Conservation (phyloP, 1,139 yeast species). For the Pichia sp. region DNA sequence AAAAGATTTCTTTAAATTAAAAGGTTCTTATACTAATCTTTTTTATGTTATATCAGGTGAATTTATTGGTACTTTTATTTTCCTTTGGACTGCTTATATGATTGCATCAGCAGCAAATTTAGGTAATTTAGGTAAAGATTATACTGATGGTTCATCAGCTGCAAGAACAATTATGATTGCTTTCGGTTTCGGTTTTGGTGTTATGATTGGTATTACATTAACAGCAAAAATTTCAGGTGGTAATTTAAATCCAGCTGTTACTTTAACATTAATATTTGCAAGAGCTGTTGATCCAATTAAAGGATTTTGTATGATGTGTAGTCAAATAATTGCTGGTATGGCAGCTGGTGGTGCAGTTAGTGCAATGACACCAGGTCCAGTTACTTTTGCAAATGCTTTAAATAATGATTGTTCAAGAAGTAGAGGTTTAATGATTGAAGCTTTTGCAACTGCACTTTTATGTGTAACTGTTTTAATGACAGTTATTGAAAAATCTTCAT, state of each 20-base stretch:
- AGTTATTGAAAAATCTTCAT: conserved; percentile 78
- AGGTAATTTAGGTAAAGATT: conserved; percentile 32
- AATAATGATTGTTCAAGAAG: conserved; percentile 69
- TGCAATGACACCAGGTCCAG: conserved; percentile 80
- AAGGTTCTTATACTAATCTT: conserved; percentile 40
- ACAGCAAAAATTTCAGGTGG: conserved; percentile 84
- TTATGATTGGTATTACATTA: conserved; percentile 67
- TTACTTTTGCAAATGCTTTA: conserved; percentile 64
- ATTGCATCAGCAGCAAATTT: conserved; percentile 84
- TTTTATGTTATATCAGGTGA: conserved; percentile 54
- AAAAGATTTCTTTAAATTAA: conserved; percentile 30
- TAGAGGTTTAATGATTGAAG: conserved; percentile 78
- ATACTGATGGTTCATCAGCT: conserved; percentile 50
- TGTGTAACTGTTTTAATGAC: conserved; percentile 73
- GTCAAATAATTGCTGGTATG: conserved; percentile 82
- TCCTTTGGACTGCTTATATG: conserved; percentile 73
- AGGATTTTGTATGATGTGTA: conserved; percentile 54
- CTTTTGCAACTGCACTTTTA: conserved; percentile 69
- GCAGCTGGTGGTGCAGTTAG: conserved; percentile 89
- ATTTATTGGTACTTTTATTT: conserved; percentile 80
- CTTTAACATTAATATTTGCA: conserved; percentile 62
- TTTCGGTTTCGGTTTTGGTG: conserved; percentile 83
- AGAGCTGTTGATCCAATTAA: conserved; percentile 71
- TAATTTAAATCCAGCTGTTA: conserved; percentile 85
- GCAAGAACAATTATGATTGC: conserved; percentile 68